These are phyloP conservation scores for Hemileccinum impolitum DNA, from an alignment of 768 basidiomycete genomes.

Conservation along the genomic window DNA sequence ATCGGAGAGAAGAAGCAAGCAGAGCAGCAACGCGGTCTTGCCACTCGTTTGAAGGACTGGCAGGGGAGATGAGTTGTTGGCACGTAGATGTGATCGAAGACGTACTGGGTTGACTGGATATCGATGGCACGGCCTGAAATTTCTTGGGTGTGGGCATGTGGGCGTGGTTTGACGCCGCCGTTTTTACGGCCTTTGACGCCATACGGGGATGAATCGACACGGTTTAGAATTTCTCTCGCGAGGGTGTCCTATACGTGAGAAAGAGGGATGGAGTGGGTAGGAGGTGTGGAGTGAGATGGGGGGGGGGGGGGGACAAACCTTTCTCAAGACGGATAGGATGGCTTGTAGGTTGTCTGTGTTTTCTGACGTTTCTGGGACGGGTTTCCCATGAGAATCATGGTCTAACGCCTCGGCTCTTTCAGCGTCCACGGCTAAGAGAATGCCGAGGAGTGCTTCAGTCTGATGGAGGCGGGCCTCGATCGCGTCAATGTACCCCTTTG, in stretches of 20 bases:
- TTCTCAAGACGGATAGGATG: conserved; percentile 48
- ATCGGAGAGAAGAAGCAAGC: conserved; percentile 21
- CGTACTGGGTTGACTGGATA: conserved; percentile 63
- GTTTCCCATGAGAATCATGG: conserved; percentile 34
- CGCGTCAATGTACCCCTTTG: conserved; percentile 94
- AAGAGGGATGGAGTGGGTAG: not conserved
- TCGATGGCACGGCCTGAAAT: conserved; percentile 29
- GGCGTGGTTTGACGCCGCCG: conserved; percentile 31
- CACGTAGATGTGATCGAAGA: conserved; percentile 4
- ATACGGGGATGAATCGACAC: conserved; percentile 79
- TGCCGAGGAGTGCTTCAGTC: conserved; percentile 85
- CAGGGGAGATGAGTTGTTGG: conserved; percentile 1
- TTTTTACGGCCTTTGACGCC: conserved; percentile 68
- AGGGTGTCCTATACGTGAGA: conserved; percentile 58
- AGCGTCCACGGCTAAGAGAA: conserved; percentile 54
- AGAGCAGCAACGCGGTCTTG: conserved; percentile 57
- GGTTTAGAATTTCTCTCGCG: conserved; percentile 74
- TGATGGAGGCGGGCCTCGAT: conserved; percentile 90
- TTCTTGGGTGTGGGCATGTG: conserved; percentile 20
- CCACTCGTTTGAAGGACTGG: conserved; percentile 80
- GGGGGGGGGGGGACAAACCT: conserved; percentile 34
- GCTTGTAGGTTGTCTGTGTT: conserved; percentile 21
- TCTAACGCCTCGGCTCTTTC: conserved; percentile 15
- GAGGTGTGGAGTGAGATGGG: not conserved
- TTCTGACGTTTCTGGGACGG: conserved; percentile 4